phyloP scores from a whole-genome alignment of 208 protist species.

The Trypanosoma platydactyli region DNA sequence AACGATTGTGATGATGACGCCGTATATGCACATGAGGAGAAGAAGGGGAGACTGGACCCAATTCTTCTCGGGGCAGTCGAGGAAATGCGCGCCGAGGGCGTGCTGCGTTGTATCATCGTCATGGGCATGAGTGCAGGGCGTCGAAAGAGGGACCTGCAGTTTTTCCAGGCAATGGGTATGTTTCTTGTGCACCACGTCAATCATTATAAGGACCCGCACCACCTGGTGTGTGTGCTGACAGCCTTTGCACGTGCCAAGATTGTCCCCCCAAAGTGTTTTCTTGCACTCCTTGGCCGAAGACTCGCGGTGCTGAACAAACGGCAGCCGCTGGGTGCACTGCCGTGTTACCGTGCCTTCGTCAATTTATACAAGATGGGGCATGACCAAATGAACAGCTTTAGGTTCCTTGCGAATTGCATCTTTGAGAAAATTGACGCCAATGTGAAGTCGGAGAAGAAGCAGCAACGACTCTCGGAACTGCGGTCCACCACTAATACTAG shows the following conservation, averaged over 20 bases:
- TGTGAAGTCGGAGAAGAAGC: constrained; percentile 38
- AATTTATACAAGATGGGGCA: constrained; percentile 72
- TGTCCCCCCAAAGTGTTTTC: constrained; percentile 57
- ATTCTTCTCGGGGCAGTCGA: constrained; percentile 41
- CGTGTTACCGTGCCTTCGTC: constrained; percentile 61
- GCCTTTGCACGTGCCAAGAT: constrained; percentile 80
- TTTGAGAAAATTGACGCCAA: constrained; percentile 45
- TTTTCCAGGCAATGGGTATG: constrained; percentile 69
- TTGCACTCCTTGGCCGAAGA: constrained; percentile 55
- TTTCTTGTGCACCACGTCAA: constrained; percentile 67
- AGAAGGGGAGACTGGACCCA: constrained; percentile 14
- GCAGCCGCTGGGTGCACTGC: constrained; percentile 44
- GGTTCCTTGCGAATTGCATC: constrained; percentile 74
- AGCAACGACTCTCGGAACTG: constrained; percentile 21
- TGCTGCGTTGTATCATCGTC: constrained; percentile 57
- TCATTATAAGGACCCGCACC: constrained; percentile 57
- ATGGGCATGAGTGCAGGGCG: constrained; percentile 68
- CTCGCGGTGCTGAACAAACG: constrained; percentile 69
- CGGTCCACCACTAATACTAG: not conserved
- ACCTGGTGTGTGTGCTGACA: constrained; percentile 64
- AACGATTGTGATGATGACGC: constrained; percentile 15
- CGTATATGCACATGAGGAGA: constrained; percentile 15
- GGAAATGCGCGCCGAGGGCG: constrained; percentile 45
- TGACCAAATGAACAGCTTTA: constrained; percentile 68
- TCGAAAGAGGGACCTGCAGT: constrained; percentile 71